A percentile compares a stretch with the other conserved stretches of the same genome.
phyloP scores from a whole-genome alignment of 1,139 yeast genomes.

The Magnusiomyces magnusii region DNA sequence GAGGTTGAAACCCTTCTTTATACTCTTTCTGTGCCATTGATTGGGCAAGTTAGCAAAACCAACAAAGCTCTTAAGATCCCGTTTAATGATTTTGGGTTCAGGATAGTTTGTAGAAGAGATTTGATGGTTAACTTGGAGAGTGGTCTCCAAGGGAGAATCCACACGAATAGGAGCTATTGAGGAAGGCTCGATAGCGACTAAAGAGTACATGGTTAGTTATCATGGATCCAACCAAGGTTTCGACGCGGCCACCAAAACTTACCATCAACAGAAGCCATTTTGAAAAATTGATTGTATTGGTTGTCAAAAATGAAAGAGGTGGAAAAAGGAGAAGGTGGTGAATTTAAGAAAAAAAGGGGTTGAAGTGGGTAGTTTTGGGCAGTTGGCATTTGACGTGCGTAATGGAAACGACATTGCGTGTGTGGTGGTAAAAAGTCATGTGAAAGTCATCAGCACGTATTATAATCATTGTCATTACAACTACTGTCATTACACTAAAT shows the following conservation, averaged over 20 bases:
- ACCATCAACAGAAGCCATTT: conserved; percentile 6
- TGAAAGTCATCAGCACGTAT: no score
- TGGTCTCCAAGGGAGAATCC: conserved; percentile 6
- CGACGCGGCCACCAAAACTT: no score
- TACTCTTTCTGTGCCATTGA: conserved; percentile 96
- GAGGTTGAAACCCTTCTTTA: conserved; percentile 88
- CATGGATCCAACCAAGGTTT: no score
- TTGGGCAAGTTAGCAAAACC: conserved; percentile 98
- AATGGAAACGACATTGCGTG: no score
- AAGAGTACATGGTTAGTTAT: no score
- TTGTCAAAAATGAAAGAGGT: background rate
- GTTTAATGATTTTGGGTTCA: conserved; percentile 45
- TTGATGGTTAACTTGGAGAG: conserved; percentile 2
- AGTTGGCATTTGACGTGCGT: no score
- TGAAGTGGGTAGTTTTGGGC: background rate
- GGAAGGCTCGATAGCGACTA: conserved; percentile 10
- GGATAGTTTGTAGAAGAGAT: conserved; percentile 2
- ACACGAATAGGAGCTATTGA: conserved; percentile 11
- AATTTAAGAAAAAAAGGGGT: no score
- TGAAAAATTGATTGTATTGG: background rate
- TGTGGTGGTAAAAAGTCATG: no score
- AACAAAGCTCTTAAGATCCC: conserved; percentile 84
- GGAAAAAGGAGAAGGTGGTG: background rate
- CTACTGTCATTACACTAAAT: no score
- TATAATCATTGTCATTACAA: no score